Evolutionary conservation across 805 yeast species (phyloP), one percentile per base, ranked within the genome.

Genomic region (Crinitomyces ghanaensis): DNA sequence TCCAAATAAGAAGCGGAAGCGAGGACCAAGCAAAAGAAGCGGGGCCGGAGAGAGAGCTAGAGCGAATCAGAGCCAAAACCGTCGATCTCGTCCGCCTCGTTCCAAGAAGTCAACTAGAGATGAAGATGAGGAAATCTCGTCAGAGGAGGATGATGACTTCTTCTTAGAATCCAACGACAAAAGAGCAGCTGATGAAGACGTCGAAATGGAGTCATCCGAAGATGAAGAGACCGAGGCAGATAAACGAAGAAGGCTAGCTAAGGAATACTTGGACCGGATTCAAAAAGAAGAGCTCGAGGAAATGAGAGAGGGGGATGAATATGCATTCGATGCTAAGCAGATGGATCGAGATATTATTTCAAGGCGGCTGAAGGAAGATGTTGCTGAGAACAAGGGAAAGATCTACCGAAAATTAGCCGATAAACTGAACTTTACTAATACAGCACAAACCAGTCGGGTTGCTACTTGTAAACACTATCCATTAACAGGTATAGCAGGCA

Each of bases 231-330:
- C 73, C 30, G 93, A 86, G 6, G 93, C 95, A 0, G 98, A 91
- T 50, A 85, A 83, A 57, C 73, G 98, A 57, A 72, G 98, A 59
- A 66, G 97, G 50, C 66, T 91, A 39, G 97, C 97, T 12, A 85
- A 85, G 56, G 91, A 86, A 56, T 91, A 91, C 56, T 62, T 91
- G 41, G 85, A 78, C 29, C 80, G 79, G 49, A 60, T 91, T 49
- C 74, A 80, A 52, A 59, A 63, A 3, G 83, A 78, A 40, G 40
- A 54, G 5, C 13, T 12, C 11, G 26, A 14, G 21, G 20, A 11
- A 13, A 9, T 21, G 24, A 9, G 13, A 9, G 53, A 34, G 11
- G 48, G 40, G 5, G 68, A 66, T 13, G 68, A 61, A 17, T 57
- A 57, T 27, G 65, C 57, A 11, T 86, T 83, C 48, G 94, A 85